Base-by-base conservation (phyloP, 192 early-diverging fungal genomes). In the Backusella tuberculispora region DNA sequence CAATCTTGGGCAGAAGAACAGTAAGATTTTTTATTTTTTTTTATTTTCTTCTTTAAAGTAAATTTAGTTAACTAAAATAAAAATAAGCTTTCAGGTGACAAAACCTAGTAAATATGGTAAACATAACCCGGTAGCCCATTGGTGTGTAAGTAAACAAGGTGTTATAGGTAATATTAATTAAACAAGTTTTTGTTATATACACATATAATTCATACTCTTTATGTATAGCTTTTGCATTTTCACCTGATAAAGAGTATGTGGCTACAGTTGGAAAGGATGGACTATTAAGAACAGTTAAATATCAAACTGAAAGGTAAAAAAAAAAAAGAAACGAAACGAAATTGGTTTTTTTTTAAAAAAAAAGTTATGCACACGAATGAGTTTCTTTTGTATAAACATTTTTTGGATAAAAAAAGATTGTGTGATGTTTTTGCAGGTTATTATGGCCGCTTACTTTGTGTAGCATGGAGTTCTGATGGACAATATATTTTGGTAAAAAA, bases 401-500 rank as follows among this genome's bases (percentile, higher is more conserved):
- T 5, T 60, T 14, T 6, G 6, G 7, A 34, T 34, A 63, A 42
- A 74, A 64, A 17, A 65, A 89, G 85, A 73, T 75, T 97, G 15
- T 77, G 88, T 63, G 94, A 97, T 83, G 92, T 92, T 0, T 97
- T 91, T 70, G 76, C 74, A 40, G 85, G 89, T 40, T 98, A 95
- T 75, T 97, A 94, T 87, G 96, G 95, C 48, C 93, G 91, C 0
- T 76, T 99, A 24, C 85, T 85, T 13, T 97, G 96, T 78, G 90
- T 92, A 15, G 87, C 89, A 6, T 99, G 95, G 95, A 96, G 95
- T 72, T 92, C 92, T 7, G 96, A 98, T 77, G 92, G 92, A 43
- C 89, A 89, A 76, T 96, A 92, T 66, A 80, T 94, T 21, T 78
- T 92, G 73, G 86, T 87, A 85, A 64, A 53, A 50, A 40, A 53